phyloP scores from a whole-genome alignment of 1,284 basidiomycete species.

The Sporisorium graminicola region DNA sequence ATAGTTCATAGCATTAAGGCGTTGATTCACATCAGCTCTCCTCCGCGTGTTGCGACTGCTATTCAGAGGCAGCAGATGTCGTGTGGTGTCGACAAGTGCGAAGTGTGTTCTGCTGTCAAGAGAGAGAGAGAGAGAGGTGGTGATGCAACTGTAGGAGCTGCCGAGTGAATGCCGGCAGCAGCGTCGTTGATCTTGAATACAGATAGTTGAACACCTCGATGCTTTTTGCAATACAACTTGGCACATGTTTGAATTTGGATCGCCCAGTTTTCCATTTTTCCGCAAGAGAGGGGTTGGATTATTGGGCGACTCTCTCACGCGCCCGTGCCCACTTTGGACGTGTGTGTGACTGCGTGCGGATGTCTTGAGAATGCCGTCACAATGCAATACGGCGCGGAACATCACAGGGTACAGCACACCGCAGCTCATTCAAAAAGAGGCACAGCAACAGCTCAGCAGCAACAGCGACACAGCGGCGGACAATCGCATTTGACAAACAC shows the following conservation, averaged over 20 bases:
- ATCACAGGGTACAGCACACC: constrained; percentile 1
- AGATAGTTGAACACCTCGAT: background rate
- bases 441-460: background rate
- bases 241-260: background rate
- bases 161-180: background rate
- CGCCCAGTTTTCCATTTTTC: too few relatives aligned
- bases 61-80: background rate
- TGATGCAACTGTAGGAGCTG: background rate
- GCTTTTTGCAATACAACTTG: background rate
- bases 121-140: background rate
- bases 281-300: background rate
- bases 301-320: background rate
- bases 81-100: background rate
- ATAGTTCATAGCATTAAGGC: background rate
- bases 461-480: too few relatives aligned
- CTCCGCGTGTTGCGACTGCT: background rate
- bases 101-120: too few relatives aligned
- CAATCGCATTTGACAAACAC: constrained; percentile 4
- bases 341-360: background rate
- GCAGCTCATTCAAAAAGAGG: background rate
- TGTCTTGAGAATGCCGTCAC: background rate
- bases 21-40: background rate
- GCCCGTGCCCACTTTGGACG: constrained; percentile 2
- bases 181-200: background rate
- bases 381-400: background rate